Conservation (phyloP, 2,329 filamentous ascomycete genomes). For the Seiridium cupressi region DNA sequence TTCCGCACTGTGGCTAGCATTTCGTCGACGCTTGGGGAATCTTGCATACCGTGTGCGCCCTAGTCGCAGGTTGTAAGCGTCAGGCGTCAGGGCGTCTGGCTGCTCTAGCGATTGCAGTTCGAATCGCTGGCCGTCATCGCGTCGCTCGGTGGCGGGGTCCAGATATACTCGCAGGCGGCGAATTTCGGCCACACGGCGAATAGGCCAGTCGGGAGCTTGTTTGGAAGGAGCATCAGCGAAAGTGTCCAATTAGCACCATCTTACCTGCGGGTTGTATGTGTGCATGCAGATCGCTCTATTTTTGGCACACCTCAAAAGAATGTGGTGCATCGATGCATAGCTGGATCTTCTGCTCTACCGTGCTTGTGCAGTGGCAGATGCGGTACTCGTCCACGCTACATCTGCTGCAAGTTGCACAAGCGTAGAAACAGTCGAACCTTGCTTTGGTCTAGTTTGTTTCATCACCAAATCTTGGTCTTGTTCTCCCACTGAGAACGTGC, state of each 20-base stretch:
- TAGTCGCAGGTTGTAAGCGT: too few relatives aligned
- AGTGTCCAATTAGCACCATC: not conserved
- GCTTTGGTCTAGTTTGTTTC: too few relatives aligned
- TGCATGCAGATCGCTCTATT: not conserved
- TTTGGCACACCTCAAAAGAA: not conserved
- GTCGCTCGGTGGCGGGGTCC: not conserved
- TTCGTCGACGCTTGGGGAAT: not conserved
- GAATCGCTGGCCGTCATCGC: not conserved
- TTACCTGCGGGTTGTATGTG: not conserved
- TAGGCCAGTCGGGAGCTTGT: not conserved
- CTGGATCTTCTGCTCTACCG: too few relatives aligned
- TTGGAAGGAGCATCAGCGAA: not conserved
- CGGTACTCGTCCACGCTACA: too few relatives aligned
- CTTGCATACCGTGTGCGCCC: not conserved
- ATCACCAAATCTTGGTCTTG: too few relatives aligned
- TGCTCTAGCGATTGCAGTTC: not conserved
- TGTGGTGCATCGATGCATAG: too few relatives aligned
- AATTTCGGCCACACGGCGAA: not conserved
- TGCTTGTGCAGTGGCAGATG: too few relatives aligned
- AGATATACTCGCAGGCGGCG: not conserved
- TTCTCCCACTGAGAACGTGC: too few relatives aligned
- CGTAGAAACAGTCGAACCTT: too few relatives aligned
- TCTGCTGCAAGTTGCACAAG: too few relatives aligned
- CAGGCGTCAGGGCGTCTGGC: too few relatives aligned
- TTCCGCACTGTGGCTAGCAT: too few relatives aligned